Percentiles rank a stretch among this genome's conserved stretches.
phyloP scores from a whole-genome alignment of 1,284 basidiomycete genomes.

The Apiotrichum brassicae region DNA sequence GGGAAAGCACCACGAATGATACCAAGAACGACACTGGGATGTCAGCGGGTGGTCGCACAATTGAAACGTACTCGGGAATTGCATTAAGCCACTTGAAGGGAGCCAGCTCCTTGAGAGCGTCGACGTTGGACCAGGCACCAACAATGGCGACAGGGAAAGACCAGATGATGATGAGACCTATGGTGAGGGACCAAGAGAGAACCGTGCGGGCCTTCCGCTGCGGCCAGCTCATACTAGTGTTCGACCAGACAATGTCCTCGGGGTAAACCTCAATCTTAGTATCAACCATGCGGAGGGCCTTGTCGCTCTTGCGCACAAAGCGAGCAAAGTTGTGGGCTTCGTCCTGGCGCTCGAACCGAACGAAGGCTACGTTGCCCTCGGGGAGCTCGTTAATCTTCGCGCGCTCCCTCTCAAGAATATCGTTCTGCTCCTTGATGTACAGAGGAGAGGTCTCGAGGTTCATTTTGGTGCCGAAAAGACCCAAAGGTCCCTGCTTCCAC shows the following conservation, averaged over 20 bases:
- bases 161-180: constrained; percentile 54
- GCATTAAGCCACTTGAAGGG: constrained; percentile 70
- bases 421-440: constrained; percentile 51
- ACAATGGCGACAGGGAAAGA: constrained; percentile 66
- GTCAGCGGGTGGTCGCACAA: neutral
- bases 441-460: constrained; percentile 51
- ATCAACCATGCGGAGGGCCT: constrained; percentile 45
- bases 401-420: constrained; percentile 51
- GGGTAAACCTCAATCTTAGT: constrained; percentile 64
- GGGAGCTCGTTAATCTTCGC: constrained; percentile 51
- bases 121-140: constrained; percentile 75
- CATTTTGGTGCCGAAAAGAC: constrained; percentile 52
- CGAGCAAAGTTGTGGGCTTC: constrained; percentile 53
- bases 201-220: constrained; percentile 50
- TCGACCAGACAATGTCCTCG: constrained; percentile 84
- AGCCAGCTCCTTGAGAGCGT: constrained; percentile 55
- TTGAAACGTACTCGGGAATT: constrained; percentile 50
- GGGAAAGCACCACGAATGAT: constrained; percentile 90
- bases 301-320: constrained; percentile 55
- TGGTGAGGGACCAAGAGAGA: constrained; percentile 51
- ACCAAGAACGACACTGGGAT: constrained; percentile 55
- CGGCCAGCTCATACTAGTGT: constrained; percentile 53
- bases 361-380: constrained; percentile 60
- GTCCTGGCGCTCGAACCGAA: constrained; percentile 75
- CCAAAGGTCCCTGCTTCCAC: constrained; percentile 55